Evolutionary conservation across 805 yeast species (phyloP).

Genomic region (Candida easanensis): DNA sequence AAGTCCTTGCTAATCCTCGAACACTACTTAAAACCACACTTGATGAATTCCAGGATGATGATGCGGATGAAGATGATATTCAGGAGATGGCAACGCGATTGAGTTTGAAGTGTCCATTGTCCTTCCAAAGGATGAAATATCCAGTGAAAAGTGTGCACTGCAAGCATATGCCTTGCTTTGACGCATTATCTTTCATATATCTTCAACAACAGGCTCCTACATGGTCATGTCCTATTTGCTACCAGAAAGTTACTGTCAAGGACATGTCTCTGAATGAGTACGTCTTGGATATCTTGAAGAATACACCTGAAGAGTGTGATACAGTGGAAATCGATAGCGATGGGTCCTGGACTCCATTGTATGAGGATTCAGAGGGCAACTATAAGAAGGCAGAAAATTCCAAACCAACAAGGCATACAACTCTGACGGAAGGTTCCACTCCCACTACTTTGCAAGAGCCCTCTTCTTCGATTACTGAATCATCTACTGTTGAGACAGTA

Average conservation of each 20-base stretch:
- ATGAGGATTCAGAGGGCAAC: slow-evolving; percentile 25
- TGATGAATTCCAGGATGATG: slow-evolving; percentile 38
- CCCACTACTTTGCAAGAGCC: not conserved
- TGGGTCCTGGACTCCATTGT: slow-evolving; percentile 65
- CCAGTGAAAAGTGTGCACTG: slow-evolving; percentile 76
- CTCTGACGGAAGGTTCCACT: not conserved
- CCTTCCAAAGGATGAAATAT: slow-evolving; percentile 61
- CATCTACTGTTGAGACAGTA: not conserved
- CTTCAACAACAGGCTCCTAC: slow-evolving; percentile 78
- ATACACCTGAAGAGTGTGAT: slow-evolving; percentile 55
- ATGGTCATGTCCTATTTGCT: slow-evolving; percentile 90
- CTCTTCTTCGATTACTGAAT: not conserved
- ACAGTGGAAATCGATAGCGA: slow-evolving; percentile 64
- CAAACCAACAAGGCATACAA: not conserved
- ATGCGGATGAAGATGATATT: slow-evolving; percentile 67
- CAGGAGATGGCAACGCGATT: slow-evolving; percentile 63
- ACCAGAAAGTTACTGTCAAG: slow-evolving; percentile 44
- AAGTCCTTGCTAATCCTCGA: slow-evolving; percentile 45
- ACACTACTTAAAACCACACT: slow-evolving; percentile 52
- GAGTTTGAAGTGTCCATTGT: slow-evolving; percentile 75
- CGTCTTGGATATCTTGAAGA: slow-evolving; percentile 55
- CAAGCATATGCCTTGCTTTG: slow-evolving; percentile 85
- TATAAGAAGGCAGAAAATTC: slow-evolving; percentile 5
- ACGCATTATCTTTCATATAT: slow-evolving; percentile 67
- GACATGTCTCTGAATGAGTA: slow-evolving; percentile 76